A percentile compares a stretch with the other conserved stretches of the same genome.
These are phyloP conservation scores for Aspergillus pseudoviridinutans DNA, from an alignment of 2,329 filamentous ascomycete species.

Conservation along the genomic window DNA sequence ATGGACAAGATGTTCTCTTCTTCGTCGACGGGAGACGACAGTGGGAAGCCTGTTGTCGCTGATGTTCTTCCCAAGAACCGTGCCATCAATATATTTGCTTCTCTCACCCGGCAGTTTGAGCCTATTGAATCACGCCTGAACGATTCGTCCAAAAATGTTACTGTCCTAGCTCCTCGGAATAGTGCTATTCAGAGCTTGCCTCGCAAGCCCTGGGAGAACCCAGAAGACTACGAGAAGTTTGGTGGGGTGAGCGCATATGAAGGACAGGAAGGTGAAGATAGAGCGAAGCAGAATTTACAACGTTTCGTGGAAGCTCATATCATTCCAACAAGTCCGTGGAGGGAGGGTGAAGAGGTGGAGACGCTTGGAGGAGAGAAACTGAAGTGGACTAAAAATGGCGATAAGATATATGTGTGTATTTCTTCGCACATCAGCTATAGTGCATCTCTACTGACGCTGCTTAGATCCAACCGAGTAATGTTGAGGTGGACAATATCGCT, in stretches of 20 bases:
- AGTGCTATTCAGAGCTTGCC: conserved; percentile 72
- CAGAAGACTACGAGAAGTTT: conserved; percentile 64
- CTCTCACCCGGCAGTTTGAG: conserved; percentile 71
- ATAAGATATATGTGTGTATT: conserved; percentile 60
- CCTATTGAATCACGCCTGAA: conserved; percentile 66
- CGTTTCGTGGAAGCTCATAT: conserved; percentile 85
- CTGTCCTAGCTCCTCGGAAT: conserved; percentile 84
- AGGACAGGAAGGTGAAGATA: conserved; percentile 67
- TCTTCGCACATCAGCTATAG: neutral
- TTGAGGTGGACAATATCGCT: conserved; percentile 71
- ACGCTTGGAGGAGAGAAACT: conserved; percentile 67
- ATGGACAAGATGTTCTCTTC: conserved; percentile 24
- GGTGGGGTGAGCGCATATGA: conserved; percentile 68
- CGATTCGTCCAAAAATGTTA: conserved; percentile 65
- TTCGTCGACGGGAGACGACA: conserved; percentile 21
- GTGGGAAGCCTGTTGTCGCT: conserved; percentile 62
- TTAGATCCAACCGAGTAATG: conserved; percentile 64
- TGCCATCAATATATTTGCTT: conserved; percentile 78
- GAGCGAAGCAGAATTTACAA: conserved; percentile 71
- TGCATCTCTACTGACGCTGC: conserved; percentile 10
- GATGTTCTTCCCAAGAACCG: conserved; percentile 80
- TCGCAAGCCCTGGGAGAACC: conserved; percentile 69
- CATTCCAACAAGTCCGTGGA: conserved; percentile 71
- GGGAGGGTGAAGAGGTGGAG: conserved; percentile 60
- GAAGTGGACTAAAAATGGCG: conserved; percentile 72